Base-by-base conservation (phyloP, 176 grass and related monocot genomes). In the Rhipidocladum racemiflorum region DNA sequence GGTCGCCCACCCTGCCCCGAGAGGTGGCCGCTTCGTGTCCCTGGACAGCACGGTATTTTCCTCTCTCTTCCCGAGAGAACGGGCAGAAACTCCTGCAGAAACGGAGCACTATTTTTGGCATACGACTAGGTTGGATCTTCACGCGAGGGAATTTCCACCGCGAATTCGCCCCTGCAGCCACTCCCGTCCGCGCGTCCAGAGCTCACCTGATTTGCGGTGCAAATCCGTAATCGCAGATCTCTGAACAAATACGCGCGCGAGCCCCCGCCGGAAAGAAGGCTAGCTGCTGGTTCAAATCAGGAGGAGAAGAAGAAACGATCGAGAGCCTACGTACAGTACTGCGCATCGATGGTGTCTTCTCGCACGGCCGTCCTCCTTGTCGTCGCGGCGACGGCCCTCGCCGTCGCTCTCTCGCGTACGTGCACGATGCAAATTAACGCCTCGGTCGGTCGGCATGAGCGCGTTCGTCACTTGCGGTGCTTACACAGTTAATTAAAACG, bases 331-430 rank as follows among this genome's bases (percentile, higher is more conserved):
- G 2, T 44, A 10, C 40, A 42, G 40, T 10, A 6, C 35, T 49
- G 46, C 46, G 16, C 46, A 77, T 64, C 27, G 27, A 48, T 48
- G 39, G 39, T 21, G 75, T 78, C 44, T 65, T 21, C 12, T n/a
- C 61, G 38, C 10, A 7, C 49, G 38, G 24, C 80, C 63, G 15
- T 69, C 62, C 51, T 56, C 50, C 15, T 61, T 18, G 1, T 76
- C 14, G 49, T 80, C 54, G 67, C 71, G 39, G 59, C 56, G 56
- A 64, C 61, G 50, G 73, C 61, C 20, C 27, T 85, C 38, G 62
- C 11, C 63, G 69, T 81, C 39, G 63, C 46, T 24, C 34, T 65
- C 57, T 57, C 81, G 0, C 9, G 76, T 72, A 71, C 63, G 79
- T 68, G 45, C 30, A 1, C 56, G 15, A 14, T 2, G 50, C 50